These are phyloP conservation scores for Lactarius psammicola DNA, from an alignment of 768 basidiomycete species.

Conservation along the genomic window DNA sequence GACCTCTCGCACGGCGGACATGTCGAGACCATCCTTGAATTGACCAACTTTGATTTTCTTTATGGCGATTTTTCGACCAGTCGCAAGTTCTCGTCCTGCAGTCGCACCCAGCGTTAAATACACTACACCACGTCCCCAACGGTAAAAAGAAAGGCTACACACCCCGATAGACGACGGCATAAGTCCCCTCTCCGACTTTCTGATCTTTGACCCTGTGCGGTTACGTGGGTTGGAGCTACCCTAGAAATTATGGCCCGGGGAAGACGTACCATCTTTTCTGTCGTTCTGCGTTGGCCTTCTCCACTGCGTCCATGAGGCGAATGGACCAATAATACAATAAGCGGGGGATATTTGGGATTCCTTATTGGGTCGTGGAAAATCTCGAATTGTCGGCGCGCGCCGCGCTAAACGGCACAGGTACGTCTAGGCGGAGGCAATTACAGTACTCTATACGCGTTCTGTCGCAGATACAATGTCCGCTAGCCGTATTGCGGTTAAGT, in stretches of 20 bases:
- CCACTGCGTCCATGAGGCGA: constrained; percentile 71
- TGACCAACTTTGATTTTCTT: constrained; percentile 98
- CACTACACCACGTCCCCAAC: constrained; percentile 1
- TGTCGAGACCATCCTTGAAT: constrained; percentile 97
- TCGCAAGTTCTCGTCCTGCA: constrained; percentile 68
- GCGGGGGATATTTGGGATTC: not conserved
- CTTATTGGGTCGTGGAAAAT: not conserved
- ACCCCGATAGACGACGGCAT: constrained; percentile 96
- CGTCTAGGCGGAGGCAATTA: not conserved
- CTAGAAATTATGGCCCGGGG: constrained; percentile 14
- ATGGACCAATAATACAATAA: not conserved
- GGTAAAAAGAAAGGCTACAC: constrained; percentile 27
- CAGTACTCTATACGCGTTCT: not conserved
- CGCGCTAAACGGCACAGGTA: not conserved
- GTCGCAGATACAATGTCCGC: not conserved
- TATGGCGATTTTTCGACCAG: constrained; percentile 86
- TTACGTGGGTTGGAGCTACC: constrained; percentile 20
- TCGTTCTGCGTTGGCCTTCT: constrained; percentile 69
- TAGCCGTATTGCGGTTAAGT: not conserved
- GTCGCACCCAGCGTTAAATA: not conserved
- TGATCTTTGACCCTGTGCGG: constrained; percentile 66
- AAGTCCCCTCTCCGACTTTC: constrained; percentile 90
- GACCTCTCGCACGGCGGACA: constrained; percentile 98
- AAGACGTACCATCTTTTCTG: constrained; percentile 62
- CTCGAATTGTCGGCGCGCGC: not conserved